Evolutionary conservation across 2,329 filamentous ascomycete species (phyloP), one percentile per base, ranked within the genome.

Genomic region (Apiospora hydei): DNA sequence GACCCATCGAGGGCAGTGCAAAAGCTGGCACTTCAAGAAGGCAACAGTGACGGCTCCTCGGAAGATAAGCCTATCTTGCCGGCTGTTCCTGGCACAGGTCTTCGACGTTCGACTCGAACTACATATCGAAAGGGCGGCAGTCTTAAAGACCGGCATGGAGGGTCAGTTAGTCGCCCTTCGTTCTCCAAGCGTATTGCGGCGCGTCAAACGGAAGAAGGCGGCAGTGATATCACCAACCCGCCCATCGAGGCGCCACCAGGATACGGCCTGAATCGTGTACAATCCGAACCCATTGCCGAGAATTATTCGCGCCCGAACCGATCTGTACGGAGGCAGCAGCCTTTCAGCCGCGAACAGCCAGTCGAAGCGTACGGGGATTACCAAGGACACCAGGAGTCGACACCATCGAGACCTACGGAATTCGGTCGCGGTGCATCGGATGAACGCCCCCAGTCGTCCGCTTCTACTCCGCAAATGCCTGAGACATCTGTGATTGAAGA

Each of bases 41-140:
- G 81, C 74, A 79, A 83, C 77, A 78, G 84, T 70, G 82, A 87
- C 77, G 75, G 82, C 78, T 76, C 82, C 34, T 76, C 78, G 76
- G 93, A 94, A 53, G 96, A 98, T 79, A 92, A 93, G 84, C 95
- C 95, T 8, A 98, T 98, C 74, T 84, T 98, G 57, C 93, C 95
- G 1, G 89, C 92, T 72, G 91, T 92, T 26, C 91, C 91, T 1
- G 94, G 94, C 4, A 91, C 92, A 81, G 94, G 94, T 44, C 84
- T 99, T 68, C 92, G 96, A 77, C 90, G 96, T 74, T 98, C 96
- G 16, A 99, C 95, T 26, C 90, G 94, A 71, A 99, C 96, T 6
- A 96, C 94, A 38, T 98, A 98, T 81, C 88, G 95, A 77, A 94
- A 91, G 77, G 88, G 94, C 72, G 95, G 95, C 46, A 98, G 95